Base-by-base conservation (phyloP, 2,329 filamentous ascomycete genomes). In the Fonsecaea nubica region DNA sequence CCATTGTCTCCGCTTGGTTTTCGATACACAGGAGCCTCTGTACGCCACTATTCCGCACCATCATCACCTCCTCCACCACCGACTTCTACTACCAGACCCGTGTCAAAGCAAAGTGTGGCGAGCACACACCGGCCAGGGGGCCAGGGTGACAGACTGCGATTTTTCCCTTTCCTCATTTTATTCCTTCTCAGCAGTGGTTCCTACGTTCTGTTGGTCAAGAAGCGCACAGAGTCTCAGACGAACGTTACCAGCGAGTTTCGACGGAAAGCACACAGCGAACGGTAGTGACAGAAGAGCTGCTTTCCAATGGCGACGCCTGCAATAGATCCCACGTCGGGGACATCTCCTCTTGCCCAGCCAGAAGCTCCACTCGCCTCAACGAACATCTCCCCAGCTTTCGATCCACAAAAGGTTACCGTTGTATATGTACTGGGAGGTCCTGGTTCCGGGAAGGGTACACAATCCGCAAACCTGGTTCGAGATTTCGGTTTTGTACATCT, bases 401-500 rank as follows among this genome's bases (percentile, higher is more conserved):
- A 87, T 65, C 82, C 90, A 58, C 76, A 87, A 64, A 85, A 93
- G 66, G 92, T 96, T 36, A 95, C 92, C n/a, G 93, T 98, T 66
- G 83, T 99, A 79, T 98, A 97, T 83, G 92, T 98, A 69, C 92
- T 99, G 68, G 94, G 94, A 78, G 95, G 95, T 2, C 95, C 95
- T 13, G 95, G 95, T 71, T 92, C 93, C 70, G 95, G 95, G 75
- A 99, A 99, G 80, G 95, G 95, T 74, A 99, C 95, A 2, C 94
- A 99, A 80, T 98, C 94, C 84, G 87, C 88, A 72, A 91, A 92
- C 71, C 89, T 99, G 38, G 94, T 97, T 58, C 83, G 87, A 54
- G 88, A 95, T 79, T 96, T 96, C 79, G 89, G 90, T 77, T 98
- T 98, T 87, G 90, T 88, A 67, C 95, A 99, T 80, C 88, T 99